phyloP scores from a whole-genome alignment of 345 rosid species.

The Salix dunnii region DNA sequence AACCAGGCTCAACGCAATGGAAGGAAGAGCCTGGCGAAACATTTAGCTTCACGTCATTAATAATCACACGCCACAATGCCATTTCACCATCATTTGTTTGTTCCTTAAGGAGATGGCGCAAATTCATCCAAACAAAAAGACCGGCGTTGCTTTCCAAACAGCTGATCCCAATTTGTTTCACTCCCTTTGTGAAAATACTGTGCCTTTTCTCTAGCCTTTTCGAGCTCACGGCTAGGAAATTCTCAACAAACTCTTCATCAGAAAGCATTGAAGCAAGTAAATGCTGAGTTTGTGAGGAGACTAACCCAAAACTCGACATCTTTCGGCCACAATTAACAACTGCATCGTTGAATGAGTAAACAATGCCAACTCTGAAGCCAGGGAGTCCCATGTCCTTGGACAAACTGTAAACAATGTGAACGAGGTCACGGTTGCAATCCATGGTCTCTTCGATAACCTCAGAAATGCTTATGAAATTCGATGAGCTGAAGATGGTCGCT shows the following conservation, averaged over 20 bases:
- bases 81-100: slow-evolving; percentile 48
- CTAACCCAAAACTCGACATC: slow-evolving; percentile 87
- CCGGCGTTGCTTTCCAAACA: slow-evolving; percentile 63
- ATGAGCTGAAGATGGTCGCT: slow-evolving; percentile 55
- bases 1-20: slow-evolving; percentile 66
- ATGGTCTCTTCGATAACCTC: slow-evolving; percentile 47
- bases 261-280: slow-evolving; percentile 70
- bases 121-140: slow-evolving; percentile 77
- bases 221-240: slow-evolving; percentile 49
- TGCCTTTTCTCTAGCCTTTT: slow-evolving; percentile 51
- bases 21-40: slow-evolving; percentile 85
- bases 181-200: slow-evolving; percentile 37
- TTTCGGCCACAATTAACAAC: slow-evolving; percentile 62
- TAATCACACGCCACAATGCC: slow-evolving; percentile 56
- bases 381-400: slow-evolving; percentile 95
- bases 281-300: slow-evolving; percentile 70
- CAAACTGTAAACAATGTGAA: slow-evolving; percentile 76
- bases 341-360: slow-evolving; percentile 66
- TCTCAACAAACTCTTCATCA: slow-evolving; percentile 51
- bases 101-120: slow-evolving; percentile 50
- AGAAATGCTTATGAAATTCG: slow-evolving; percentile 54
- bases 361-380: slow-evolving; percentile 73
- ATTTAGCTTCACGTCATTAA: slow-evolving; percentile 68
- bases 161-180: slow-evolving; percentile 47
- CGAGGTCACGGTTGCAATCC: slow-evolving; percentile 45